phyloP scores from a whole-genome alignment of 2,329 filamentous ascomycete genomes.

The Ophiostoma angusticollis region DNA sequence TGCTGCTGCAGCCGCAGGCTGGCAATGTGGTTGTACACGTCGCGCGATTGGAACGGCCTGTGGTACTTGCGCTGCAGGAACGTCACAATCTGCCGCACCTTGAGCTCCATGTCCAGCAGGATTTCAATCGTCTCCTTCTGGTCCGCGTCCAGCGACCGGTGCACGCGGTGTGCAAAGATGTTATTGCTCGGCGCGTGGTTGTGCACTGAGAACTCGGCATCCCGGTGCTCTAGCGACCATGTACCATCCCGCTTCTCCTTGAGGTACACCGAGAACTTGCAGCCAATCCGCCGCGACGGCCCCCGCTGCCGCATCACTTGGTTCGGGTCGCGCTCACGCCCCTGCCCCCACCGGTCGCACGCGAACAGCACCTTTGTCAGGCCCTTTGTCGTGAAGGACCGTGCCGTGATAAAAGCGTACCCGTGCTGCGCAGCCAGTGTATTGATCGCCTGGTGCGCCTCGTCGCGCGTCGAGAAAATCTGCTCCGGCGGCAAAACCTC shows the following conservation, averaged over 20 bases:
- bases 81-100: conserved; percentile 9
- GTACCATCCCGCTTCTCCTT: conserved; percentile 9
- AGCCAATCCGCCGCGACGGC: conserved; percentile 9
- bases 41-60: conserved; percentile 8
- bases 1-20: conserved; percentile 4
- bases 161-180: conserved; percentile 9
- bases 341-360: conserved; percentile 9
- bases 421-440: conserved; percentile 4
- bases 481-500: conserved; percentile 7
- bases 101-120: conserved; percentile 8
- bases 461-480: conserved; percentile 6
- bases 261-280: conserved; percentile 8
- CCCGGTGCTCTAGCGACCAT: conserved; percentile 8
- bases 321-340: conserved; percentile 6
- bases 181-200: conserved; percentile 9
- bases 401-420: conserved; percentile 10
- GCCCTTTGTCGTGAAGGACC: conserved; percentile 8
- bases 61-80: conserved; percentile 10
- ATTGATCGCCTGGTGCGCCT: conserved; percentile 10
- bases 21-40: conserved; percentile 10
- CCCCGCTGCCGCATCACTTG: conserved; percentile 9
- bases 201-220: conserved; percentile 8
- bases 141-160: conserved; percentile 9
- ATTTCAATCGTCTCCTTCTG: conserved; percentile 10
- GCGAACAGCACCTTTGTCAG: conserved; percentile 8